Evolutionary conservation across 179 eudicot genomes (phyloP), one percentile per base, ranked within the genome.

Genomic region (Patellifolia procumbens): DNA sequence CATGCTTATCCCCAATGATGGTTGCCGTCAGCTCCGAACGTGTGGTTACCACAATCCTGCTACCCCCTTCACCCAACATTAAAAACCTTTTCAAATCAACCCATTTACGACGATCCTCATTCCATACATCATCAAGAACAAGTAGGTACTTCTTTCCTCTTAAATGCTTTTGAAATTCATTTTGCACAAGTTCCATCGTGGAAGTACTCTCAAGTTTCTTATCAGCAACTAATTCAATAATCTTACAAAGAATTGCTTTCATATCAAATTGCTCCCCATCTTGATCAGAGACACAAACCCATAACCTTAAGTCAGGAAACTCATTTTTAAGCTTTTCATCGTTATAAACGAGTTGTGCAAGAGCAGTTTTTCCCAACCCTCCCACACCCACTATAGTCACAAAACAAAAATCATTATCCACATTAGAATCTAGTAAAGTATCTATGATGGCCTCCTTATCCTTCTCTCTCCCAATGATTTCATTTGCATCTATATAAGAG

Each of bases 41-140:
- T 6, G 59, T 53, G 26, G 59, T 53, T 53, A 53, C 12, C 9
- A 53, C 26, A 20, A 53, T 53, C 59, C 26, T 53, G 5, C 59
- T 53, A 1, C 59, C 59, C 10, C 26, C 28, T 20, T 2, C 26
- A 55, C 60, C 60, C 60, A 55, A 55, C 60, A 7, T 55, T 8
- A 55, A 55, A 12, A 55, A 55, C 26, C 8, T 55, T 2, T 55
- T 3, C 60, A 55, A 55, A n/a, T 7, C 28, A 55, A 55, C 11
- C 60, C 60, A 55, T 0, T 55, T 55, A 2, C 22, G 28, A 55
- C 60, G 60, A 0, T n/a, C 26, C 60, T 55, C 60, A 22, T n/a
- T 55, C 60, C 60, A 55, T 8, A 55, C 29, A 55, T 55, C 60
- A 55, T 55, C 60, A 55, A 55, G 60, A n/a, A 55, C 60, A 55